These are phyloP conservation scores for Canavalia ensiformis DNA, from an alignment of 306 rosid species.

Conservation along the genomic window DNA sequence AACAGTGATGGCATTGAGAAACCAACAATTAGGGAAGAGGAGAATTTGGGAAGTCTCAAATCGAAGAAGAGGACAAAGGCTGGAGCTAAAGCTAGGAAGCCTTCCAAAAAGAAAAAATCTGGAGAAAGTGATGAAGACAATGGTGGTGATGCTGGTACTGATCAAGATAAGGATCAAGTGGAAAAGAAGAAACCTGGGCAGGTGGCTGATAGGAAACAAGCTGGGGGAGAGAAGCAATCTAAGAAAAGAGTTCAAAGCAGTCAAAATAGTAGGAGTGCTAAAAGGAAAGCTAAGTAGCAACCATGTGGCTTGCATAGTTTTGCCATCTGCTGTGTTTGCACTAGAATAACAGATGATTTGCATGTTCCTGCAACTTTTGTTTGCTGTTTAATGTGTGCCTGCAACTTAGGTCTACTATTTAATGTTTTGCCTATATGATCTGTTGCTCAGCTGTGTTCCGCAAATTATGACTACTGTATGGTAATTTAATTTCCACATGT, in stretches of 20 bases:
- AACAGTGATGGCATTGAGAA: constrained; percentile 51
- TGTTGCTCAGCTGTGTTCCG: not conserved
- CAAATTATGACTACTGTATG: constrained; percentile 33
- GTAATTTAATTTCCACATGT: constrained; percentile 32
- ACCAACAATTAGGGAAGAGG: constrained; percentile 51
- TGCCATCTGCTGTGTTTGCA: constrained; percentile 33
- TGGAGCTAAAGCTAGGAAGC: constrained; percentile 61
- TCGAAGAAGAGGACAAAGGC: constrained; percentile 61
- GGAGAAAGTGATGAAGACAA: constrained; percentile 57
- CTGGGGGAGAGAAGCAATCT: constrained; percentile 56
- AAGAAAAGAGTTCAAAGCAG: constrained; percentile 60
- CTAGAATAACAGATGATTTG: constrained; percentile 38
- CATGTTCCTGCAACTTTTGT: constrained; percentile 34
- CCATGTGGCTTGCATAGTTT: constrained; percentile 18
- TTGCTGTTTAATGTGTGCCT: not conserved
- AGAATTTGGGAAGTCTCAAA: constrained; percentile 53
- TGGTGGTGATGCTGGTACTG: constrained; percentile 48
- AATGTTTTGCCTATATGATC: constrained; percentile 24
- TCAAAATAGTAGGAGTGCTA: constrained; percentile 55
- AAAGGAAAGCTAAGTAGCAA: constrained; percentile 67
- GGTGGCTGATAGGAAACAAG: constrained; percentile 40
- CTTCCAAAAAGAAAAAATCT: constrained; percentile 61
- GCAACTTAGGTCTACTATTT: constrained; percentile 21
- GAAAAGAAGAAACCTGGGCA: constrained; percentile 53
- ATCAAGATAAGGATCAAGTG: constrained; percentile 47